Conservation (phyloP, 805 yeast genomes). For the Wickerhamiella allomyrinae region DNA sequence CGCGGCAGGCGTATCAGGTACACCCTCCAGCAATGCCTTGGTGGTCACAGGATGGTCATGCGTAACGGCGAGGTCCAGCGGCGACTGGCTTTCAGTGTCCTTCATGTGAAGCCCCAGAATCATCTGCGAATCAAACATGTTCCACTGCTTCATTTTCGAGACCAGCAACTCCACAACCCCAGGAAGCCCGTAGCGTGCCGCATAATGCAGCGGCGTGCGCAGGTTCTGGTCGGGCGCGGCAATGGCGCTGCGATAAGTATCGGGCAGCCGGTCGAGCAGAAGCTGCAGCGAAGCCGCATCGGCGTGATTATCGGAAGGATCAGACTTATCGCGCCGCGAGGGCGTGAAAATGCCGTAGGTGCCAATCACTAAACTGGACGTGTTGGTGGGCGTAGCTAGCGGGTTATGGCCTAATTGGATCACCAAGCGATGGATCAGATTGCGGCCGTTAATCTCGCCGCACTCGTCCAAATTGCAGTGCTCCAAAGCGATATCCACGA, state of each 20-base stretch:
- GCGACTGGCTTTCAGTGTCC: slow-evolving; percentile 66
- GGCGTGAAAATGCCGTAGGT: not conserved
- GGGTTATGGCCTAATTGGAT: slow-evolving; percentile 24
- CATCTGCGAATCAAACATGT: slow-evolving; percentile 17
- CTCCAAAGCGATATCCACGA: slow-evolving; percentile 43
- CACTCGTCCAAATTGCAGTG: slow-evolving; percentile 42
- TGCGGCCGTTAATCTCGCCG: slow-evolving; percentile 65
- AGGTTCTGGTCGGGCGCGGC: slow-evolving; percentile 58
- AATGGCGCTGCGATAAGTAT: slow-evolving; percentile 39
- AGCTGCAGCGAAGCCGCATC: slow-evolving; percentile 18
- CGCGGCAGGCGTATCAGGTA: slow-evolving; percentile 14
- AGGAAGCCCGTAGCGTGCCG: slow-evolving; percentile 72
- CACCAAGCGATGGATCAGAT: slow-evolving; percentile 72
- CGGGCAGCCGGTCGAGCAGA: slow-evolving; percentile 42
- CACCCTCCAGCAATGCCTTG: slow-evolving; percentile 34
- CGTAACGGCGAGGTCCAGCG: slow-evolving; percentile 67
- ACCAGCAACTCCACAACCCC: slow-evolving; percentile 47
- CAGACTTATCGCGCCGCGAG: not conserved
- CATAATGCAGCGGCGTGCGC: slow-evolving; percentile 81
- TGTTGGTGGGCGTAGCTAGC: not conserved
- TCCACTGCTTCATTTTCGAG: slow-evolving; percentile 44
- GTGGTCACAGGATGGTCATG: slow-evolving; percentile 75
- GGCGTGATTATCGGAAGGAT: slow-evolving; percentile 1
- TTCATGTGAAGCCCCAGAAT: slow-evolving; percentile 20
- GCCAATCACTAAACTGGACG: not conserved